A percentile compares a stretch with the other conserved stretches of the same genome.
Evolutionary conservation across 2,329 filamentous ascomycete species (phyloP).

Genomic region (Colletotrichum spinosum): DNA sequence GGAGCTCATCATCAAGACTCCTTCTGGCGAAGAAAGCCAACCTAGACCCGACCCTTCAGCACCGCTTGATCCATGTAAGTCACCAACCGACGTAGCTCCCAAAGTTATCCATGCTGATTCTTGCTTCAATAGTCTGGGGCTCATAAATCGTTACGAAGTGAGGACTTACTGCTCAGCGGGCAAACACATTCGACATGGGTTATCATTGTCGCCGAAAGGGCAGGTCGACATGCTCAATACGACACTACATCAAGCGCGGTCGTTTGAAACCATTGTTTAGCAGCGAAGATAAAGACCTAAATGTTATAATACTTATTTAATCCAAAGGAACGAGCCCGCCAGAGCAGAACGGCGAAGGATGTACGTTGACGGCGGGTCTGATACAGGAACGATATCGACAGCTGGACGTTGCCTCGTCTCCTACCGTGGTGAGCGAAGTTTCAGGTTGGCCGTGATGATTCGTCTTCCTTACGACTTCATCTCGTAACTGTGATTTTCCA

Average conservation of each 20-base stretch:
- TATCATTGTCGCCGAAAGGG: no score
- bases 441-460: no score
- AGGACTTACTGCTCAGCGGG: no score
- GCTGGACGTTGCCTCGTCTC: no score
- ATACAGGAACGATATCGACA: no score
- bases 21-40: slow-evolving; percentile 7
- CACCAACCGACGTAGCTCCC: not conserved
- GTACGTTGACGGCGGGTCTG: not conserved
- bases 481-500: no score
- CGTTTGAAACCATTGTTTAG: not conserved
- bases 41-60: slow-evolving; percentile 18
- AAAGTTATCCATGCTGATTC: not conserved
- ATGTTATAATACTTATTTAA: not conserved
- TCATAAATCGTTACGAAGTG: no score
- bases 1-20: slow-evolving; percentile 11
- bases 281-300: not conserved
- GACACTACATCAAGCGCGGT: slow-evolving; percentile 13
- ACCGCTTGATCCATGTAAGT: slow-evolving; percentile 26
- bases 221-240: slow-evolving; percentile 12
- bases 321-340: not conserved
- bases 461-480: no score
- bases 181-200: no score
- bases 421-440: no score
- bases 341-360: not conserved
- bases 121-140: slow-evolving; percentile 14